Percentiles rank a stretch among this genome's conserved stretches.
These are phyloP conservation scores for Mycena rebaudengoi DNA, from an alignment of 768 basidiomycete species.

Conservation along the genomic window DNA sequence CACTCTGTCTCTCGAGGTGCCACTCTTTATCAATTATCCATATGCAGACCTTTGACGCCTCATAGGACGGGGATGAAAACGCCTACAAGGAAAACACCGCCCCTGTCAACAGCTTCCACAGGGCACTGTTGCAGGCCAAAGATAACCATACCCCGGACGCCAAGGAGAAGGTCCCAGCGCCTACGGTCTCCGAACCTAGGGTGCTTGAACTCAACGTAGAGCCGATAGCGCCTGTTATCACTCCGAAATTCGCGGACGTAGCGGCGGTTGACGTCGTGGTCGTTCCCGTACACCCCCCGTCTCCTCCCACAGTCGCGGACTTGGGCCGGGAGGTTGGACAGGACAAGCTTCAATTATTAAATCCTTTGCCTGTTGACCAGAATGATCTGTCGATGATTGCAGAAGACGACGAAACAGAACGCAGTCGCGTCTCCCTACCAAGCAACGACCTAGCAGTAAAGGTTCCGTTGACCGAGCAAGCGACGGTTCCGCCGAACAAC, in stretches of 20 bases:
- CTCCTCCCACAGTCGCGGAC: neutral
- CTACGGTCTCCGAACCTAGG: too few species aligned
- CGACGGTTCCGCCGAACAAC: slow-evolving; percentile 8
- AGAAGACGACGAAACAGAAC: slow-evolving; percentile 74
- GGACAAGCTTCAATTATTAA: neutral
- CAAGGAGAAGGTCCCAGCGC: too few species aligned
- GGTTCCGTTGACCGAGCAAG: neutral
- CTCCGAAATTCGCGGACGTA: too few species aligned
- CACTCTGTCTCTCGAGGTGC: slow-evolving; percentile 57
- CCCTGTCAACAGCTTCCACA: slow-evolving; percentile 58
- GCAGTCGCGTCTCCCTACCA: slow-evolving; percentile 38
- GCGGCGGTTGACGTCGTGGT: neutral
- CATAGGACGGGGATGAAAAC: slow-evolving; percentile 45
- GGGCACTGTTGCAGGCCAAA: slow-evolving; percentile 49
- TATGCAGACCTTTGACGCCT: neutral
- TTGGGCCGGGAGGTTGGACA: neutral
- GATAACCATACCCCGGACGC: too few species aligned
- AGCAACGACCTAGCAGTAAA: neutral
- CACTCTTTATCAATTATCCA: neutral
- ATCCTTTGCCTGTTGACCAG: slow-evolving; percentile 30
- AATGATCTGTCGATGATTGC: slow-evolving; percentile 74
- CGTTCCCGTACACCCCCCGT: neutral
- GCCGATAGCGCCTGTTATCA: too few species aligned
- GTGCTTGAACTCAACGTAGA: too few species aligned
- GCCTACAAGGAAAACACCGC: slow-evolving; percentile 47